These are phyloP conservation scores for Prunus yedoensis DNA, from an alignment of 331 rosid species.

Conservation along the genomic window DNA sequence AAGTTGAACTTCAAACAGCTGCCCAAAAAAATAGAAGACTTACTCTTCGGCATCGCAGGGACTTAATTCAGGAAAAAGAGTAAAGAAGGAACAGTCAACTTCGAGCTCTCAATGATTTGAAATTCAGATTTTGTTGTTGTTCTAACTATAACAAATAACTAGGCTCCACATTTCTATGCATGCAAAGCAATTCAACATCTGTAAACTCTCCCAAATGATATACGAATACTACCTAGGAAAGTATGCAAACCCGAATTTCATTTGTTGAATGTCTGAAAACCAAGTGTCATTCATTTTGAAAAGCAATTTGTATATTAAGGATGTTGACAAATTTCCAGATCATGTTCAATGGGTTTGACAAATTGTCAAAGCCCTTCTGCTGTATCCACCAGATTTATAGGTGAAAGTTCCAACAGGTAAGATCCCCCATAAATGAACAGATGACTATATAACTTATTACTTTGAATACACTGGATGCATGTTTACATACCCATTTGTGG, in stretches of 20 bases:
- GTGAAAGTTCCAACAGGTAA: neutral
- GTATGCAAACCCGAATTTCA: neutral
- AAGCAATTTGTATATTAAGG: neutral
- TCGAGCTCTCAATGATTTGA: neutral
- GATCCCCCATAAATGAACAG: neutral
- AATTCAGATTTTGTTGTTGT: neutral
- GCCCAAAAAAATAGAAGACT: conserved; percentile 27
- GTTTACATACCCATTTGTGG: conserved; percentile 89
- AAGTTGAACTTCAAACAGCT: conserved; percentile 89
- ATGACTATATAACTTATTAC: neutral
- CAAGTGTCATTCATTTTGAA: neutral
- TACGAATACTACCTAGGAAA: neutral
- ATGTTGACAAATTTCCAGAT: neutral
- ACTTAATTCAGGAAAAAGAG: neutral
- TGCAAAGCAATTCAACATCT: neutral
- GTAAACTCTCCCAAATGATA: neutral
- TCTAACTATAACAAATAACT: neutral
- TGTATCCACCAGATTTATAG: neutral
- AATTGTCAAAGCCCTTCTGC: neutral
- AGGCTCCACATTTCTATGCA: neutral
- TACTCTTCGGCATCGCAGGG: conserved; percentile 12
- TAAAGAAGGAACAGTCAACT: neutral
- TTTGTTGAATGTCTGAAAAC: neutral
- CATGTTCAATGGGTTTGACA: neutral
- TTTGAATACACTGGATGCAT: neutral